Conservation (phyloP, 2,329 filamentous ascomycete genomes). For the Neopestalotiopsis clavispora region DNA sequence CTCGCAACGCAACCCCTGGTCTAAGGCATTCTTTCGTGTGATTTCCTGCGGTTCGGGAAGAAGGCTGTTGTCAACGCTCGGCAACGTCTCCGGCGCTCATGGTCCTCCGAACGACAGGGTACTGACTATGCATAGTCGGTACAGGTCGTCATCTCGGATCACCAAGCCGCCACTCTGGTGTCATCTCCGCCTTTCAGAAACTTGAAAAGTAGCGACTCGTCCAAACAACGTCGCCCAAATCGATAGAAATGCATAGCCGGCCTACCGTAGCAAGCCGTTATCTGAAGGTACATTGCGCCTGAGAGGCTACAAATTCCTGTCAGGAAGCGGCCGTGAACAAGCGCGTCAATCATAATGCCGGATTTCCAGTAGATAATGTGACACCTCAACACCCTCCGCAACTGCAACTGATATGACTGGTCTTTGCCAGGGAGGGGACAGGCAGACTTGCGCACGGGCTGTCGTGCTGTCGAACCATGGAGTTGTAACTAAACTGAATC, state of each 20-base stretch:
- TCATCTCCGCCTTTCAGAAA: neutral
- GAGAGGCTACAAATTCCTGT: neutral
- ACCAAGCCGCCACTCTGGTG: neutral
- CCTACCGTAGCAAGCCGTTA: neutral
- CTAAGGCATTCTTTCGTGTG: neutral
- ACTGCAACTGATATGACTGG: neutral
- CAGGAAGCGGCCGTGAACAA: neutral
- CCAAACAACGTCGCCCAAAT: neutral
- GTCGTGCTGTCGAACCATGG: neutral
- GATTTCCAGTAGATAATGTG: neutral
- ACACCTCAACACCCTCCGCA: neutral
- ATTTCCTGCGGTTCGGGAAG: neutral
- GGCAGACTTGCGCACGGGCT: neutral
- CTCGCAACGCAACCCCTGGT: neutral
- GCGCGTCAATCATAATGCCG: neutral
- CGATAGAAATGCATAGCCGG: neutral
- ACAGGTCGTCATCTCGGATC: neutral
- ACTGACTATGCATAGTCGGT: neutral
- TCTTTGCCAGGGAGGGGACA: neutral
- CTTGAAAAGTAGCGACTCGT: neutral
- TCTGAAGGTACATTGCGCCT: neutral
- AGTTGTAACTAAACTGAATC: neutral
- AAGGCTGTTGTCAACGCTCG: neutral
- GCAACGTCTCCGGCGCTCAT: neutral
- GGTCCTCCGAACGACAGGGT: neutral